Conservation (phyloP, 2,329 filamentous ascomycete genomes). For the Fusarium sp. region DNA sequence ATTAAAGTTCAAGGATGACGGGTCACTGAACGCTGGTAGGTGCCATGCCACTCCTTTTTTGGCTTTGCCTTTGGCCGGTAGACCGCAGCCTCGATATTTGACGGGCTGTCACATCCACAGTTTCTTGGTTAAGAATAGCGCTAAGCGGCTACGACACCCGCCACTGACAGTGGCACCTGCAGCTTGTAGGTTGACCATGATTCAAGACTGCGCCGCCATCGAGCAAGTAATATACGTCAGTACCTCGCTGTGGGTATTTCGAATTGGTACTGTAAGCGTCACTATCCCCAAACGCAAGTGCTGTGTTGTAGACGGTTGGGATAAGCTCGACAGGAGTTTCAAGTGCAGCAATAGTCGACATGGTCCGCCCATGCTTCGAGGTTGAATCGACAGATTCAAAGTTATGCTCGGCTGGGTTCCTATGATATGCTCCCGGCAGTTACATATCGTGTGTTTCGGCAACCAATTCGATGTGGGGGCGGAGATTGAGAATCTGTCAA, state of each 20-base stretch:
- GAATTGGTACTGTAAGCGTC: slow-evolving; percentile 11
- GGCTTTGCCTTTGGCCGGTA: slow-evolving; percentile 29
- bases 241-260: slow-evolving; percentile 28
- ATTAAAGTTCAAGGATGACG: slow-evolving; percentile 45
- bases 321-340: not conserved
- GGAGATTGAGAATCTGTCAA: slow-evolving; percentile 24
- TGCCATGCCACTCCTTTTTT: slow-evolving; percentile 28
- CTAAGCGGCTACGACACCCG: slow-evolving; percentile 47
- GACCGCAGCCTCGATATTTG: slow-evolving; percentile 37
- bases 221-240: slow-evolving; percentile 38
- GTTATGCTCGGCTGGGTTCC: not conserved
- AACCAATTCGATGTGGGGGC: slow-evolving; percentile 30
- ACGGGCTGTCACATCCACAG: slow-evolving; percentile 43
- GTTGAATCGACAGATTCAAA: slow-evolving; percentile 11
- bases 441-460: slow-evolving; percentile 27
- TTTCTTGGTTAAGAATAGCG: slow-evolving; percentile 42
- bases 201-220: slow-evolving; percentile 40
- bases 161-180: slow-evolving; percentile 44
- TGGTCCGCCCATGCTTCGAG: slow-evolving; percentile 14
- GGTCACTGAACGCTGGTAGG: slow-evolving; percentile 28
- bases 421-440: slow-evolving; percentile 29
- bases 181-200: slow-evolving; percentile 37
- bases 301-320: not conserved
- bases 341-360: not conserved
- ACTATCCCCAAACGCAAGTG: not conserved